Evolutionary conservation across 2,329 filamentous ascomycete genomes (phyloP).

Genomic region (Colletotrichum limetticola): DNA sequence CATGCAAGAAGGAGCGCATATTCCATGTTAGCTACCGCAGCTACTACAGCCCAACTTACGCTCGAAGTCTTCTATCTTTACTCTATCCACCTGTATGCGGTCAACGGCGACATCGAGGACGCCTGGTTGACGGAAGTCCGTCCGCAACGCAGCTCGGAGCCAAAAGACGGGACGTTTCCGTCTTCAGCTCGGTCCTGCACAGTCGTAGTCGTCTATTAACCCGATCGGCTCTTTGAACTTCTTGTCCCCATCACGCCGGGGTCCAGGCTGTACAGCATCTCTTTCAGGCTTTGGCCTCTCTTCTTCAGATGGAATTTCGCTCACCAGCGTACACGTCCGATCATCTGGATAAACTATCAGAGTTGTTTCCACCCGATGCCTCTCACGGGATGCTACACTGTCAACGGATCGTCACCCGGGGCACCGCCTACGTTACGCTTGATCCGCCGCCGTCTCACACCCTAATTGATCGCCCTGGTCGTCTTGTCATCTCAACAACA

Average conservation of each 20-base stretch:
- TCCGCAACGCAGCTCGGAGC: not conserved
- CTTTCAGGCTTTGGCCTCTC: not conserved
- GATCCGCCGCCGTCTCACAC: not conserved
- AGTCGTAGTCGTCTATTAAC: not conserved
- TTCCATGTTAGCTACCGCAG: not conserved
- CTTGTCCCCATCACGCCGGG: not conserved
- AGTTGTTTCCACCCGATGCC: not conserved
- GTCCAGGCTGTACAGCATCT: not conserved
- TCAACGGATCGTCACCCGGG: constrained; percentile 9
- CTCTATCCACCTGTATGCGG: not conserved
- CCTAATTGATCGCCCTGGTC: not conserved
- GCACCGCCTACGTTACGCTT: not conserved
- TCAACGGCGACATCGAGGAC: not conserved
- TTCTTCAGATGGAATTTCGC: not conserved
- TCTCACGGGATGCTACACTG: constrained; percentile 10
- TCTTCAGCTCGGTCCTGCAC: not conserved
- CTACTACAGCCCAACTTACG: not conserved
- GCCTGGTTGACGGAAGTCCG: not conserved
- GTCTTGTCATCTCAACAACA: constrained; percentile 14
- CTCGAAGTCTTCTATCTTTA: not conserved
- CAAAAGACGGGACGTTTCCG: not conserved
- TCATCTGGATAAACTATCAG: not conserved
- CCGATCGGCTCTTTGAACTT: not conserved
- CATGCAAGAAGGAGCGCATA: not conserved
- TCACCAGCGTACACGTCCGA: not conserved